phyloP scores from a whole-genome alignment of 2,329 filamentous ascomycete species.

The Lecanicillium sp. region DNA sequence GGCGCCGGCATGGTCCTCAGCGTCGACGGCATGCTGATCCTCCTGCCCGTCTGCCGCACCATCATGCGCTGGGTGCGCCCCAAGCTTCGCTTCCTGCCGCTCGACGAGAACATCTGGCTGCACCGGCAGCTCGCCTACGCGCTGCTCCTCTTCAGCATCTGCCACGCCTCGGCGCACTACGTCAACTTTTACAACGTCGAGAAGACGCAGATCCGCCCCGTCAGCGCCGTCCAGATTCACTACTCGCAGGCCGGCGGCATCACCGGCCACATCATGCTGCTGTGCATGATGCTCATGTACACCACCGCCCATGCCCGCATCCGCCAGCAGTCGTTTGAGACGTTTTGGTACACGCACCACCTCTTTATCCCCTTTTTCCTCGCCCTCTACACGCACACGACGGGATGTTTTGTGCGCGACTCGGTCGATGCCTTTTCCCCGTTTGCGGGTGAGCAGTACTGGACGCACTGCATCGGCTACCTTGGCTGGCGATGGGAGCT shows the following conservation, averaged over 20 bases:
- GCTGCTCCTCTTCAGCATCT: constrained; percentile 70
- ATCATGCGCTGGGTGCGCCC: constrained; percentile 78
- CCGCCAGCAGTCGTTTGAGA: constrained; percentile 93
- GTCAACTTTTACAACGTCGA: constrained; percentile 99
- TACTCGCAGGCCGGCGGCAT: constrained; percentile 84
- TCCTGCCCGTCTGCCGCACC: constrained; percentile 92
- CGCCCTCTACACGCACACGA: constrained; percentile 90
- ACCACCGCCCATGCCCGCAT: constrained; percentile 91
- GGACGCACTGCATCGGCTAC: constrained; percentile 91
- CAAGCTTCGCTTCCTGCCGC: constrained; percentile 77
- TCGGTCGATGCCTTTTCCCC: constrained; percentile 65
- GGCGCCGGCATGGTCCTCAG: constrained; percentile 82
- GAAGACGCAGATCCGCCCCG: constrained; percentile 69
- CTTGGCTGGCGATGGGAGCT: constrained; percentile 97
- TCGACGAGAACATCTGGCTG: constrained; percentile 98
- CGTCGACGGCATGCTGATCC: constrained; percentile 77
- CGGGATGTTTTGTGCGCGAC: constrained; percentile 93
- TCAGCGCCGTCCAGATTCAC: constrained; percentile 81
- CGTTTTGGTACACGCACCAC: constrained; percentile 99
- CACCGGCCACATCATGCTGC: constrained; percentile 92
- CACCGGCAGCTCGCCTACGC: constrained; percentile 91
- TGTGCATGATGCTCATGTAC: constrained; percentile 99
- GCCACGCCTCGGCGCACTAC: constrained; percentile 78
- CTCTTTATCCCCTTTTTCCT: constrained; percentile 96
- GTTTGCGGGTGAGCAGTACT: constrained; percentile 75